These are phyloP conservation scores for Euphorbia peplus DNA, from an alignment of 345 rosid genomes.

Conservation along the genomic window DNA sequence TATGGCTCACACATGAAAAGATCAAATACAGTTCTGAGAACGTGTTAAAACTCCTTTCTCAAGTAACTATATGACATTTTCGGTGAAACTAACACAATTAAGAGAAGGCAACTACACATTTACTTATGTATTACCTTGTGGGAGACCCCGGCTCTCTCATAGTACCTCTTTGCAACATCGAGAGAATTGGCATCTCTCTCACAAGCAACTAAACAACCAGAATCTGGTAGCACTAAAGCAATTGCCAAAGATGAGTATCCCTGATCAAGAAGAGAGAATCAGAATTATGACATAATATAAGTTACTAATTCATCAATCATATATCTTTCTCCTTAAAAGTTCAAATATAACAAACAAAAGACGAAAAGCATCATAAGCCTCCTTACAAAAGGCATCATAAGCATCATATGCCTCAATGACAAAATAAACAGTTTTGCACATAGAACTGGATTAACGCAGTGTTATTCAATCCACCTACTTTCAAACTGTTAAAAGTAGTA, in stretches of 20 bases:
- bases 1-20: background rate
- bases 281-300: background rate
- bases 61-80: background rate
- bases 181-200: conserved; percentile 76
- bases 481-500: too few relatives aligned
- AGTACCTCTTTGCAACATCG: conserved; percentile 72
- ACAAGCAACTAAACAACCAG: conserved; percentile 81
- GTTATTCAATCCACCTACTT: too few relatives aligned
- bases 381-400: too few relatives aligned
- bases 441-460: too few relatives aligned
- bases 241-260: conserved; percentile 92
- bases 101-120: background rate
- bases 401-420: too few relatives aligned
- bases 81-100: background rate
- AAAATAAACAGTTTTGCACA: too few relatives aligned
- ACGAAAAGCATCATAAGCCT: too few relatives aligned
- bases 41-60: background rate
- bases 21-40: background rate
- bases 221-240: conserved; percentile 74
- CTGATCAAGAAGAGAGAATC: conserved; percentile 24
- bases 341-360: background rate
- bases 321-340: background rate
- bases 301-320: background rate
- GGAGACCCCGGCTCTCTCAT: conserved; percentile 69
- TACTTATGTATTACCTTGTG: conserved; percentile 51